Base-by-base conservation (phyloP, 2,329 filamentous ascomycete species). In the Tolypocladium album region DNA sequence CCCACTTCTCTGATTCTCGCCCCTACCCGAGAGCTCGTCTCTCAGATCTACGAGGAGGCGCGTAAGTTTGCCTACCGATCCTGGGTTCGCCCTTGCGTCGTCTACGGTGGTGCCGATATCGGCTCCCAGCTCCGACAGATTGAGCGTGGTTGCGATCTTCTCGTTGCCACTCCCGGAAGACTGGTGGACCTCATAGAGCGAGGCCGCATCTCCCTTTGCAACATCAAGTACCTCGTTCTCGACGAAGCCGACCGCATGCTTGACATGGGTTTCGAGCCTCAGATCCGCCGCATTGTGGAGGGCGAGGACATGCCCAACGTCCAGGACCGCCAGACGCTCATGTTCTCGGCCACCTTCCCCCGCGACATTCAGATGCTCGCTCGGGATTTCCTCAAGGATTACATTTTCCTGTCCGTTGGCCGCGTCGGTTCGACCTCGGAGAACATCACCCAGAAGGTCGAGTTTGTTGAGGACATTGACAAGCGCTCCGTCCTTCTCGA, bases 241-340 rank as follows among this genome's bases (percentile, higher is more conserved):
- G 94, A 99, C 70, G 94, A 99, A 85, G 94, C 94, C 76, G 94
- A 99, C 82, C 94, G 94, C 76, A 99, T 99, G 94, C 84, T 99
- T 83, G 94, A 99, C 84, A 99, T 99, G 94, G 94, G 94, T 94
- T 99, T 99, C 83, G 94, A 99, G 82, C 94, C 94, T 71, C 94
- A 99, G 80, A 99, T 99, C 73, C 92, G 94, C 71, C 90, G 93
- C 70, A 97, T 99, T 71, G 94, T 99, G 55, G 93, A 97, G 78
- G 92, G 92, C 62, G 94, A 97, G 79, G 94, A 99, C 70, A 99
- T 99, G 94, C 94, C 94, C 61, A 76, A 78, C 58, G 90, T 93
- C 62, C 79, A 86, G 66, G 80, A 83, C 69, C 92, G 94, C 72
- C 94, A 99, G 79, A 99, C 94, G 59, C 93, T 99, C 82, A 99